Evolutionary conservation across 2,329 filamentous ascomycete species (phyloP).

Genomic region (Fusarium dlaminii): DNA sequence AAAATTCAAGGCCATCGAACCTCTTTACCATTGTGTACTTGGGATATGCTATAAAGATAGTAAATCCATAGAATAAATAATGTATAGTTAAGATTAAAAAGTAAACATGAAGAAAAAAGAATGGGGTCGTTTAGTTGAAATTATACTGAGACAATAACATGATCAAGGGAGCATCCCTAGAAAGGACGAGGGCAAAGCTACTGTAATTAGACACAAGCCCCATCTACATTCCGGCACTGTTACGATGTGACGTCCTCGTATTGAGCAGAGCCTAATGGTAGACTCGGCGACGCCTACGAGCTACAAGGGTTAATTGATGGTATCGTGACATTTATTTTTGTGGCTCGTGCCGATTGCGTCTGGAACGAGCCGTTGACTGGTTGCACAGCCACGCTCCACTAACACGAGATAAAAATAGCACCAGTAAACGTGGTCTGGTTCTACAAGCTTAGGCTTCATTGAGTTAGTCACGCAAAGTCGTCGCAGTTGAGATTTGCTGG

Average conservation of each 20-base stretch:
- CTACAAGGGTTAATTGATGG: not conserved
- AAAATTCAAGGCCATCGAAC: constrained; percentile 19
- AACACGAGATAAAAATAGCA: constrained; percentile 23
- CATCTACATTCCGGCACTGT: not conserved
- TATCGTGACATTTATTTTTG: not conserved
- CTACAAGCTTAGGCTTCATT: not conserved
- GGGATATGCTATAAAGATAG: not conserved
- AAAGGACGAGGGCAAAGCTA: not conserved
- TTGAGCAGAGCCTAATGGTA: not conserved
- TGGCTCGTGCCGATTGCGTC: not conserved
- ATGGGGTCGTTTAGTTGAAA: not conserved
- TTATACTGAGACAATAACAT: constrained; percentile 7
- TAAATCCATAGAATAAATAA: not conserved
- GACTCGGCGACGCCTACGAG: not conserved
- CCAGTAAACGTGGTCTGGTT: not conserved
- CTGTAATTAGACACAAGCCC: constrained; percentile 15
- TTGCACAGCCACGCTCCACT: not conserved
- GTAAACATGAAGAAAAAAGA: not conserved
- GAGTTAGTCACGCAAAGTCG: not conserved
- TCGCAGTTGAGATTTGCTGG: not conserved
- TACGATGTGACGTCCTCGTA: not conserved
- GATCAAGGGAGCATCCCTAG: not conserved
- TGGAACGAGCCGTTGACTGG: not conserved
- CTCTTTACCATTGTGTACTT: not conserved
- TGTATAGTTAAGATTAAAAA: too few relatives aligned